Base-by-base conservation (phyloP, 768 basidiomycete genomes). In the Lentinula sp. region DNA sequence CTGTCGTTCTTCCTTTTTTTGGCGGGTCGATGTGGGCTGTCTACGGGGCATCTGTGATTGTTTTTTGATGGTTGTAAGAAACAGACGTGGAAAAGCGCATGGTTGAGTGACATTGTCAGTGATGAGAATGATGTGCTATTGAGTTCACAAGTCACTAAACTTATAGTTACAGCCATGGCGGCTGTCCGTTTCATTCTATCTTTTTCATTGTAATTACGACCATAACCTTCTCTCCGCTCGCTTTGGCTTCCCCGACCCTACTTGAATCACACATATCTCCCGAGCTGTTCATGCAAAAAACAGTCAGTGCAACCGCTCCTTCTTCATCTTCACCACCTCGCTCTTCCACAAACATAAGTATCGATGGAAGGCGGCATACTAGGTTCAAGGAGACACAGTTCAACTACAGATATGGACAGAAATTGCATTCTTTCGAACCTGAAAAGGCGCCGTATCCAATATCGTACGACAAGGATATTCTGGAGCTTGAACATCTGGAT, bases 391-490 rank as follows among this genome's bases (percentile, higher is more conserved):
- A 88, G 69, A 79, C 75, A 60, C 80, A 80, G 53, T 88, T 88
- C 68, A 67, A 80, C 46, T 69, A 73, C 65, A 88, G 86, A 66
- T 69, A 86, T 66, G 88, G 88, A 50, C 81, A 81, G 51, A 78
- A 77, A 58, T 85, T 87, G 62, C 90, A 91, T 69, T 77, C 81
- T 16, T 86, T 85, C 67, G 85, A 86, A 63, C 79, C 78, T 42
- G 87, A 89, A 69, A 90, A 91, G 74, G 90, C 87, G 2, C 90
- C 89, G 2, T 92, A 92, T 75, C 90, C 90, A 1, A 68, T 88
- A 40, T 86, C 83, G 28, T 91, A 90, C 69, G 85, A 89, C 69
- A 79, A 78, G 55, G 74, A 84, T 46, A 75, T 89, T 58, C 73
- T 91, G 45, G 88, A 90, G 66, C 73, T 88, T 89, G 85, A 87